Evolutionary conservation across 192 early-diverging fungal genomes (phyloP).

Genomic region (Chytriomyces sp.): DNA sequence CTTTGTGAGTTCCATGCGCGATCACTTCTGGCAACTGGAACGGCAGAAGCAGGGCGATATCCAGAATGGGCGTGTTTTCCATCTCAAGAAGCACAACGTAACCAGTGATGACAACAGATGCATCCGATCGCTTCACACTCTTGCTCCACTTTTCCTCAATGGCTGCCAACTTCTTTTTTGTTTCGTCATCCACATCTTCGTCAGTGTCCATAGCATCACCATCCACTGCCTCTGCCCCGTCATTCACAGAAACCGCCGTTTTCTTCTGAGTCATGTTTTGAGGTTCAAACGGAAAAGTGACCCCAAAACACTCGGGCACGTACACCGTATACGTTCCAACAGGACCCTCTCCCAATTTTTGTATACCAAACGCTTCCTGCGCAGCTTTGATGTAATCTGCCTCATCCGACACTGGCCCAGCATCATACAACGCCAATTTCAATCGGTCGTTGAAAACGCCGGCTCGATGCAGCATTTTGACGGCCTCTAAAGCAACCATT

Average conservation of each 20-base stretch:
- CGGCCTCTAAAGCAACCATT: conserved; percentile 70
- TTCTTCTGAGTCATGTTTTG: no score
- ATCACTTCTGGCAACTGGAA: background rate
- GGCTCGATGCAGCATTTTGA: conserved; percentile 70
- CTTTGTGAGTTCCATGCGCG: background rate
- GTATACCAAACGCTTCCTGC: conserved; percentile 17
- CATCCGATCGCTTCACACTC: conserved; percentile 4
- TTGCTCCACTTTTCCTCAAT: background rate
- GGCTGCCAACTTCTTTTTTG: background rate
- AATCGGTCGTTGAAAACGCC: conserved; percentile 78
- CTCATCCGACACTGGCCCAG: conserved; percentile 6
- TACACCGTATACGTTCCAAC: background rate
- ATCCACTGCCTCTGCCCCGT: background rate
- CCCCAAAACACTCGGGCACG: background rate
- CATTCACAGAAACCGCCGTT: no score
- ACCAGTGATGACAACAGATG: background rate
- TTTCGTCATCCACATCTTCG: conserved; percentile 1
- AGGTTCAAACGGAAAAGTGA: background rate
- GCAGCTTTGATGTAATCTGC: conserved; percentile 17
- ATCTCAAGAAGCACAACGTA: conserved; percentile 20
- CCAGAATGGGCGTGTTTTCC: conserved; percentile 1
- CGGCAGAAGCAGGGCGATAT: conserved; percentile 23
- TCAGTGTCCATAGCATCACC: background rate
- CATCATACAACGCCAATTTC: conserved; percentile 22
- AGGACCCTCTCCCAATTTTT: background rate